These are phyloP conservation scores for Saccharomyces kudriavzevii DNA, from an alignment of 805 yeast genomes.

Conservation along the genomic window DNA sequence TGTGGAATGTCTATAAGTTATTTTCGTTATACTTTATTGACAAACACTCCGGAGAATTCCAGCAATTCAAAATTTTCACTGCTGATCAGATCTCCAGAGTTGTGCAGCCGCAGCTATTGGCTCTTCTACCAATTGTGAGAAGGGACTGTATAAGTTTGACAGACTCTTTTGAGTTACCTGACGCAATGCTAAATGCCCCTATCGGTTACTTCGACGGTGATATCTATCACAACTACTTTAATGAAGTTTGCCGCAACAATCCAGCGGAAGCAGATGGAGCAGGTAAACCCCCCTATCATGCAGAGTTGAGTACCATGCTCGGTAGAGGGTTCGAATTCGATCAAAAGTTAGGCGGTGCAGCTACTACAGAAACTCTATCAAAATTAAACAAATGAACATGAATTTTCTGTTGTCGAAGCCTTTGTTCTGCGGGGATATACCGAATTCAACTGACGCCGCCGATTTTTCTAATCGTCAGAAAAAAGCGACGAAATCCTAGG, in stretches of 20 bases:
- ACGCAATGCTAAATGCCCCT: slow-evolving; percentile 72
- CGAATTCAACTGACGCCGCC: neutral
- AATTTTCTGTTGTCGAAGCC: neutral
- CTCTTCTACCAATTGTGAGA: slow-evolving; percentile 45
- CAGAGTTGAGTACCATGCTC: slow-evolving; percentile 33
- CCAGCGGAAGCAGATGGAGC: slow-evolving; percentile 45
- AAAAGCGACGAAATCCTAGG: neutral
- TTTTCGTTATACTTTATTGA: slow-evolving; percentile 64
- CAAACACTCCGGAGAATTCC: slow-evolving; percentile 60
- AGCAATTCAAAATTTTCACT: slow-evolving; percentile 52
- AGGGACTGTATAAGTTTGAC: slow-evolving; percentile 69
- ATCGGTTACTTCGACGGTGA: slow-evolving; percentile 78
- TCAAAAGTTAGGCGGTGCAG: slow-evolving; percentile 30
- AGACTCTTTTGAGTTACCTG: slow-evolving; percentile 77
- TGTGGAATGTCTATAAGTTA: slow-evolving; percentile 49
- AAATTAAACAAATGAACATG: slow-evolving; percentile 23
- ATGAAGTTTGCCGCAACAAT: slow-evolving; percentile 46
- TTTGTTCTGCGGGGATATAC: neutral
- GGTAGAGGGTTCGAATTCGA: slow-evolving; percentile 33
- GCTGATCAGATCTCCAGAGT: slow-evolving; percentile 39
- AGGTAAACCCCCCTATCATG: slow-evolving; percentile 38
- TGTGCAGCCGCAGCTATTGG: slow-evolving; percentile 37
- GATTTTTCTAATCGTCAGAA: neutral
- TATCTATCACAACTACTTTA: slow-evolving; percentile 71
- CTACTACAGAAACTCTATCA: slow-evolving; percentile 23